Evolutionary conservation across 169 alveolate species (phyloP), one percentile per base, ranked within the genome.

Genomic region (Ichthyophthirius multifiliis): DNA sequence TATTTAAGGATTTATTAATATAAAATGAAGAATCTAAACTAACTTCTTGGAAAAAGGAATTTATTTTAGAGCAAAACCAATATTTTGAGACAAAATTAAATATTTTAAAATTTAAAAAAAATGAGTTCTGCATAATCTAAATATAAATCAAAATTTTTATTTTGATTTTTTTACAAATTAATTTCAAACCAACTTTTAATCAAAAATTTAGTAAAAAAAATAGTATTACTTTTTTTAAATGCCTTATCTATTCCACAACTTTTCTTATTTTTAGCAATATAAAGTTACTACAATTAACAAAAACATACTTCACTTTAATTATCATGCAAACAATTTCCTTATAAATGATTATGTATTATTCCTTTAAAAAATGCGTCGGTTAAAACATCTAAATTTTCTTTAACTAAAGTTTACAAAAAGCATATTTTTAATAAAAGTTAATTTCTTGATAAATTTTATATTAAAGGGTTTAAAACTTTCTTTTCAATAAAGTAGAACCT

Each of bases 121-220:
- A 81, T 37, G 27, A 67, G 48, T 62, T 76, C 76, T 18, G 86
- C 75, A 43, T 81, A 81, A 4, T 71, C 43, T 46, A 81, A 43
- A 27, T 81, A n/a, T n/a, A n/a, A 41, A 23, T 43, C 43, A 4
- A 20, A 27, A 5, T 43, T 30, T 23, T 37, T 27, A 18, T 20
- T 39, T 13, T 34, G 65, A 41, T 63, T 27, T 30, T 34, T 16
- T 4, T 43, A 18, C 1, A 81, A 35, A 43, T 81, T 47, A 2
- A 75, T 39, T 73, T 81, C 86, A 10, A 71, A 18, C 86, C 86
- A 81, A 9, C 76, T 44, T 48, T 81, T 81, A 7, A 81, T 55
- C 10, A 81, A 23, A 27, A 71, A 81, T 81, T 81, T 81, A 34
- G 67, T 55, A 39, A 81, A 43, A 16, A 73, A 20, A n/a, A 76